Evolutionary conservation across 306 rosid genomes (phyloP), one percentile per base, ranked within the genome.

Genomic region (Fagus sylvatica): DNA sequence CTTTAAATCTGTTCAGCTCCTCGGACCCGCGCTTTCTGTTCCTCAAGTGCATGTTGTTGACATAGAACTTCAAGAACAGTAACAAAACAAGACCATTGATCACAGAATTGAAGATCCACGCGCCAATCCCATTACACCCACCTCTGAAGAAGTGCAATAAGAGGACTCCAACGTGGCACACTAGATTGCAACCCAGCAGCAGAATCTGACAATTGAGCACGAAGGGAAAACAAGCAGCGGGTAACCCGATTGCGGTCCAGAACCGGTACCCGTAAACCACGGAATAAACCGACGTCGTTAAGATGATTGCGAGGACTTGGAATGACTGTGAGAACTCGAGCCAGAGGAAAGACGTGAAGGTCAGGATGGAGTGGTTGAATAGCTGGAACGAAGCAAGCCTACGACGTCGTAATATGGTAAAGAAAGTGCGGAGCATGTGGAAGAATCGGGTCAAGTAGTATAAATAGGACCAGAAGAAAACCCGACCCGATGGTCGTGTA

Each of bases 391-490:
- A 80, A 17, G 84, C 71, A 0, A 92, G 46, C 32, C 42, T 83
- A 7, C 97, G 95, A 5, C 85, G 90, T 0, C 83, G 88, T n/a
- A 90, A 62, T 22, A 92, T 71, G 11, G 86, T 80, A 79, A 90
- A 80, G 17, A 89, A 68, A 0, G 97, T 87, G 0, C 96, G 81
- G 32, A 82, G 2, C 98, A 94, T 94, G 75, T 94, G 97, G 55
- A 91, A 56, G 83, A 87, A 94, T 4, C 97, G 85, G 40, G 98
- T 88, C 51, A 92, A 43, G 80, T 94, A 94, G 59, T 82, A 90
- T 0, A 84, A 17, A 82, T 94, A 94, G 2, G 97, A 94, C 98
- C 98, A 94, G 88, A 92, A 94, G 85, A 94, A 94, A n/a, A 94
- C 97, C 28, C 98, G 93, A 0, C 98, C 98, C 0, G 98, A 90